Evolutionary conservation across 2,329 filamentous ascomycete genomes (phyloP), one percentile per base, ranked within the genome.

Genomic region (Penicillium sp.): DNA sequence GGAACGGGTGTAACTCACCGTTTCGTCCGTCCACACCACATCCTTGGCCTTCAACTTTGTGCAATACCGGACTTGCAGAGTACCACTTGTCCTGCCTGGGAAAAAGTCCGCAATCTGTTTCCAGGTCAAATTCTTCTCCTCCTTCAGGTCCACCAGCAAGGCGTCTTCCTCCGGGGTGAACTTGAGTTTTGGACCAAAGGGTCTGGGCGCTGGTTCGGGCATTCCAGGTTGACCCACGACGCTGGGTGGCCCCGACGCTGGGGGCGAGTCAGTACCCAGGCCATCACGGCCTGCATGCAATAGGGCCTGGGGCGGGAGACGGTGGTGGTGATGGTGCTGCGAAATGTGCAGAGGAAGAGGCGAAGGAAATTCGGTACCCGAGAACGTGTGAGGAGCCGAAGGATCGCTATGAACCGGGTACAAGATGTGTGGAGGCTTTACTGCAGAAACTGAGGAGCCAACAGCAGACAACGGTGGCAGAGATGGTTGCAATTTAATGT

Each of bases 81-180:
- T 95, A 15, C 91, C 91, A 40, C 88, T 95, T 50, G 88, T 93
- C 50, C 91, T 80, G 1, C 90, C 91, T 0, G 91, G 91, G 61
- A 96, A 96, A 72, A 95, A 95, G 66, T 95, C 91, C 49, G 90
- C 89, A 64, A 96, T 96, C 76, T 96, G 91, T 73, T 95, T 95
- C 91, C 91, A 96, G 4, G 91, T 95, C 66, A 96, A 77, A 65
- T 89, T 91, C 71, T 93, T 95, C 65, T 93, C 91, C 72, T 96
- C 91, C 70, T 96, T 96, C 54, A 96, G 76, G 65, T 95, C 88
- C 49, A 95, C 85, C 46, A 96, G 78, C 42, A 95, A 75, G 59
- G 88, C 84, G 69, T 96, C 91, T 66, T 96, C 91, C 69, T 95
- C 90, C 8, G 88, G 84, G 0, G 90, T 95, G 66, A 96, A 96